These are phyloP conservation scores for Fraxinus floribunda DNA, from an alignment of 305 asterid species.

Conservation along the genomic window DNA sequence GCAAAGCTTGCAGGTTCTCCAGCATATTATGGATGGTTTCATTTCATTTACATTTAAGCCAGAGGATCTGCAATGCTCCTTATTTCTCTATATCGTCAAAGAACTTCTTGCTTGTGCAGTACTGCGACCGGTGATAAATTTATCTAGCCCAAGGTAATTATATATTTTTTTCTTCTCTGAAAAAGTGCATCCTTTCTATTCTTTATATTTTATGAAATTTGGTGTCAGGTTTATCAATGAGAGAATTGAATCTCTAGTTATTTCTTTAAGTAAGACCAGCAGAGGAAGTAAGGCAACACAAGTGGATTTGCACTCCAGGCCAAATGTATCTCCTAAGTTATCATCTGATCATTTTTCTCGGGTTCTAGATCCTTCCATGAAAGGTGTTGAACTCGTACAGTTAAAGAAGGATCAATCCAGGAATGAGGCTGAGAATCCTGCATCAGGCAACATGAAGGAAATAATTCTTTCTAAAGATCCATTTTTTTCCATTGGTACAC, in stretches of 20 bases:
- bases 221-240: conserved; percentile 86
- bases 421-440: conserved; percentile 36
- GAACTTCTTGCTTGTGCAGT: conserved; percentile 97
- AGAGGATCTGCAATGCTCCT: conserved; percentile 81
- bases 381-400: conserved; percentile 91
- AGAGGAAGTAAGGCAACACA: conserved; percentile 51
- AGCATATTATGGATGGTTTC: conserved; percentile 88
- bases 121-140: conserved; percentile 85
- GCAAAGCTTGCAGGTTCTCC: conserved; percentile 70
- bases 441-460: conserved; percentile 38
- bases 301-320: conserved; percentile 41
- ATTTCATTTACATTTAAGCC: conserved; percentile 70
- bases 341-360: conserved; percentile 52
- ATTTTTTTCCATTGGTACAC: conserved; percentile 69
- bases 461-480: conserved; percentile 69
- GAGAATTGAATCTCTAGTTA: conserved; percentile 76
- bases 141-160: conserved; percentile 81
- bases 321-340: conserved; percentile 43
- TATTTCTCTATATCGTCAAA: conserved; percentile 65
- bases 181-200: conserved; percentile 26
- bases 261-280: conserved; percentile 55
- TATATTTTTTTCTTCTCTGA: conserved; percentile 19
- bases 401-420: conserved; percentile 65
- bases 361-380: conserved; percentile 66
- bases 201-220: conserved; percentile 35